Evolutionary conservation across 2,329 filamentous ascomycete species (phyloP).

Genomic region (Aspergillus pseudoglaucus): DNA sequence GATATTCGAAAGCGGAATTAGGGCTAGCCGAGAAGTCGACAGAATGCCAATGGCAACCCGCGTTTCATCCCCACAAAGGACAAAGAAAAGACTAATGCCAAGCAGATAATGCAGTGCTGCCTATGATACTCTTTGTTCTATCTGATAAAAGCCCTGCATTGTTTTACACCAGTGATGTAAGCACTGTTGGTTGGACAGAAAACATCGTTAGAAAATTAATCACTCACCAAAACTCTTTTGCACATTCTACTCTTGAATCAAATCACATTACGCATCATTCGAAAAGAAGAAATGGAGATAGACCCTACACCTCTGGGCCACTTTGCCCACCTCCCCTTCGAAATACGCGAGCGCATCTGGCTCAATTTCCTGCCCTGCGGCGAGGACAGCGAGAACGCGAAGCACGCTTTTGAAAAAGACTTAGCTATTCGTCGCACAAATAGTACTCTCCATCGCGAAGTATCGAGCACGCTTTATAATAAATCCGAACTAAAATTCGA

Average conservation of each 20-base stretch:
- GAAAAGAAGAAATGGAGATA: neutral
- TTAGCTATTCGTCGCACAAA: neutral
- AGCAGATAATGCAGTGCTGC: too few relatives aligned
- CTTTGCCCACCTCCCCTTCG: neutral
- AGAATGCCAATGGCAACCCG: too few relatives aligned
- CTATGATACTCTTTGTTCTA: too few relatives aligned
- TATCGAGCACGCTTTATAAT: neutral
- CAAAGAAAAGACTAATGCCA: too few relatives aligned
- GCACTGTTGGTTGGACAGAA: too few relatives aligned
- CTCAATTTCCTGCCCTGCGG: neutral
- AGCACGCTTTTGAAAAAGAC: neutral
- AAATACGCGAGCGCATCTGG: neutral
- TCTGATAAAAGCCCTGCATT: too few relatives aligned
- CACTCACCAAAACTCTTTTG: too few relatives aligned
- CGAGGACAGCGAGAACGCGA: neutral
- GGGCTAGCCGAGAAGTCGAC: too few relatives aligned
- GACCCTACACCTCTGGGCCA: neutral
- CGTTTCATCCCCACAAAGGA: too few relatives aligned
- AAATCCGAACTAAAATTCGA: neutral
- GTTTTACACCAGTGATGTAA: too few relatives aligned
- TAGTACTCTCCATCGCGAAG: neutral
- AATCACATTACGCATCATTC: neutral
- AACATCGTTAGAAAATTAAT: too few relatives aligned
- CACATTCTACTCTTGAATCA: neutral
- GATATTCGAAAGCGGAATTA: too few relatives aligned